Conservation (phyloP, 306 rosid species). For the Cyamopsis tetragonoloba region DNA sequence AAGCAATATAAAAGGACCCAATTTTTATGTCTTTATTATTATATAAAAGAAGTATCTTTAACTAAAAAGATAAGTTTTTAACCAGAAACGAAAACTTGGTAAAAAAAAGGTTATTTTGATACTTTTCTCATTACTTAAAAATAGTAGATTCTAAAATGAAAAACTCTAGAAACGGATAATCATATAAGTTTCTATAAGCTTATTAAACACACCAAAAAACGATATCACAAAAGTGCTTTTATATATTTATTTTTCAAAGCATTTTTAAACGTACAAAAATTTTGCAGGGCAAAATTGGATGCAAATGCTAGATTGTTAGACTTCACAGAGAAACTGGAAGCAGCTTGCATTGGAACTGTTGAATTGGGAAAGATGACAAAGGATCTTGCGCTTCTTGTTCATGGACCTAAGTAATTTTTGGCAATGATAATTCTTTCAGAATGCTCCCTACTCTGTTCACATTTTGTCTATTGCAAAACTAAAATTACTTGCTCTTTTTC, state of each 20-base stretch:
- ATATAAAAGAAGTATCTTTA: neutral
- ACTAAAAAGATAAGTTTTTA: too few species aligned
- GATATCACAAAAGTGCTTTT: neutral
- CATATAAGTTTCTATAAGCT: neutral
- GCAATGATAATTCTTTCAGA: slow-evolving; percentile 17
- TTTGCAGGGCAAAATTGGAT: slow-evolving; percentile 85
- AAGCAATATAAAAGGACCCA: neutral
- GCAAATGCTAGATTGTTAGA: slow-evolving; percentile 62
- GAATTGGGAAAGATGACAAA: slow-evolving; percentile 97
- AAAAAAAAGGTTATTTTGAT: neutral
- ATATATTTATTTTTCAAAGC: neutral
- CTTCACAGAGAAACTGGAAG: slow-evolving; percentile 76
- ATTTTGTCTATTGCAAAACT: neutral
- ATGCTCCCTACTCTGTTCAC: neutral
- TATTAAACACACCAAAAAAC: neutral
- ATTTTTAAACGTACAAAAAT: neutral
- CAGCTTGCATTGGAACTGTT: slow-evolving; percentile 78
- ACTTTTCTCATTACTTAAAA: neutral
- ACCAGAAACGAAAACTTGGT: too few species aligned
- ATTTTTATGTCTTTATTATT: neutral
- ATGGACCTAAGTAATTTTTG: slow-evolving; percentile 73
- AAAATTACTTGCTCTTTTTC: neutral
- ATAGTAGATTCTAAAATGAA: neutral
- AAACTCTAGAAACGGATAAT: neutral
- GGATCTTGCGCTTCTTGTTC: slow-evolving; percentile 91